phyloP scores from a whole-genome alignment of 2,329 filamentous ascomycete species.

The Ilyonectria sp. region DNA sequence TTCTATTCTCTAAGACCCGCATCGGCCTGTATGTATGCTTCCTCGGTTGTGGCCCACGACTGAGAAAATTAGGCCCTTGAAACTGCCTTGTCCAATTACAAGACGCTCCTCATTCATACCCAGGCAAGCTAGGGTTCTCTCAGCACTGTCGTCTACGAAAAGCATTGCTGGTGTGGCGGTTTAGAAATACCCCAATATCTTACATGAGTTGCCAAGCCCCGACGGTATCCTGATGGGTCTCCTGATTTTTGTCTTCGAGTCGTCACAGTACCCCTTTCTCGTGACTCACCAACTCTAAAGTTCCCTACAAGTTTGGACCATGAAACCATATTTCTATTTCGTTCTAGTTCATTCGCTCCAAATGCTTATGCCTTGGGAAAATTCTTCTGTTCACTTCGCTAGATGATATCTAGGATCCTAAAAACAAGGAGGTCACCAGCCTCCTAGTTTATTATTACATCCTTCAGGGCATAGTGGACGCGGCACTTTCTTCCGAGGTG shows the following conservation, averaged over 20 bases:
- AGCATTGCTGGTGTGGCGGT: neutral
- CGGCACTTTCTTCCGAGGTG: conserved; percentile 56
- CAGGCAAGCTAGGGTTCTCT: conserved; percentile 57
- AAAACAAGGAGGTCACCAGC: conserved; percentile 61
- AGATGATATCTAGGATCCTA: conserved; percentile 61
- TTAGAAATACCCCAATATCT: conserved; percentile 63
- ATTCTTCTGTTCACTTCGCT: conserved; percentile 66
- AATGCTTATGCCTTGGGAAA: conserved; percentile 70
- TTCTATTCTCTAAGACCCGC: conserved; percentile 40
- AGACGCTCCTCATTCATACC: conserved; percentile 62
- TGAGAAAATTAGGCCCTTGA: conserved; percentile 54
- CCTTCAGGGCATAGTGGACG: conserved; percentile 58
- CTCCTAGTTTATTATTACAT: conserved; percentile 24
- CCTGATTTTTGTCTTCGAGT: too few relatives aligned
- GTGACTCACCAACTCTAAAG: too few relatives aligned
- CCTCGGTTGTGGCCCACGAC: conserved; percentile 36
- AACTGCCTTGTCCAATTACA: conserved; percentile 55
- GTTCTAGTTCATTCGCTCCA: conserved; percentile 60
- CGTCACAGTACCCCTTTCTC: too few relatives aligned
- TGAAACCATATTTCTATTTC: too few relatives aligned
- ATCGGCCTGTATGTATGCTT: conserved; percentile 44
- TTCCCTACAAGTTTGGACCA: too few relatives aligned
- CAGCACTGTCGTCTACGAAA: neutral
- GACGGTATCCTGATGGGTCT: conserved; percentile 37
- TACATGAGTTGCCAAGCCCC: conserved; percentile 60